phyloP scores from a whole-genome alignment of 495 filamentous ascomycete species.

The Cladorrhinum samala region DNA sequence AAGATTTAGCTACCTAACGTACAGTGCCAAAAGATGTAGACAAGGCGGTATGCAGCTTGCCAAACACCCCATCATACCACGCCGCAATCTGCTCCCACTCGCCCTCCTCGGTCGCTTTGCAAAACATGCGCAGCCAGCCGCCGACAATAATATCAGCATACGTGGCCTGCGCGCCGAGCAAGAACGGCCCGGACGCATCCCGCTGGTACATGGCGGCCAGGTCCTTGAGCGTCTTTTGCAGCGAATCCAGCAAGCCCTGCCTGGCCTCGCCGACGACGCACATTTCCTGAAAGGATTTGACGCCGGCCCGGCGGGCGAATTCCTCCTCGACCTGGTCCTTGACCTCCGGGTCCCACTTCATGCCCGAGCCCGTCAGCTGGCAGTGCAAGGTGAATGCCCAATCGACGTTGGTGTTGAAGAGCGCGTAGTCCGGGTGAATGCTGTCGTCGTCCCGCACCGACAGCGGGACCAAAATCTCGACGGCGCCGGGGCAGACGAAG shows the following conservation, averaged over 20 bases:
- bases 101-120: conserved; percentile 24
- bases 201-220: conserved; percentile 39
- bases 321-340: conserved; percentile 38
- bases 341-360: conserved; percentile 42
- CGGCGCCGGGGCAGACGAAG: conserved; percentile 22
- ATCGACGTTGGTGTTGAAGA: conserved; percentile 48
- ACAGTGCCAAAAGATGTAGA: conserved; percentile 11
- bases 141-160: conserved; percentile 63
- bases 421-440: conserved; percentile 23
- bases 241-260: conserved; percentile 28
- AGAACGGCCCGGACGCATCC: conserved; percentile 40
- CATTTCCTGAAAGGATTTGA: conserved; percentile 44
- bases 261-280: conserved; percentile 36
- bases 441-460: conserved; percentile 17
- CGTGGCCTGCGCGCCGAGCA: conserved; percentile 38
- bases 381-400: conserved; percentile 40
- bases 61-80: conserved; percentile 50
- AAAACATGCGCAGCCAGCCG: conserved; percentile 50
- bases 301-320: conserved; percentile 41
- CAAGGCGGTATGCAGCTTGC: conserved; percentile 42
- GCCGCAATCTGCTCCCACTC: conserved; percentile 47
- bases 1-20: no score
- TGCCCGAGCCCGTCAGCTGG: conserved; percentile 23
- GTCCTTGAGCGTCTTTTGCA: conserved; percentile 35
- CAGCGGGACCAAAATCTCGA: conserved; percentile 22